Evolutionary conservation across 495 filamentous ascomycete genomes (phyloP).

Genomic region (Xylaria flabelliformis): DNA sequence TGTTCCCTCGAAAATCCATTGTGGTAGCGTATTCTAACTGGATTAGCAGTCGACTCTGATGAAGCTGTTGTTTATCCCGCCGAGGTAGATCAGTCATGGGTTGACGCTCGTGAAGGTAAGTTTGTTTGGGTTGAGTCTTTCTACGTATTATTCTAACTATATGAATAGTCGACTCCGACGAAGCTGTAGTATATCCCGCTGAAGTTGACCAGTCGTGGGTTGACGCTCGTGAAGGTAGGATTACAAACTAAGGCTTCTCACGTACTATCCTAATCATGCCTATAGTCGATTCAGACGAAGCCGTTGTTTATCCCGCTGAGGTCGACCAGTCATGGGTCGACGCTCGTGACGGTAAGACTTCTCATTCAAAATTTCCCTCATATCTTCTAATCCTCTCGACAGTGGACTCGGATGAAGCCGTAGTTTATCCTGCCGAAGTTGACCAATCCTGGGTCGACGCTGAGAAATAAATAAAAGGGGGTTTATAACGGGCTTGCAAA

Average conservation of each 20-base stretch:
- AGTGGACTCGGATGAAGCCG: constrained; percentile 3
- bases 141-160: not conserved
- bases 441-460: not conserved
- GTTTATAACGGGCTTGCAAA: not conserved
- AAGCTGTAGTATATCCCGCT: not conserved
- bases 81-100: not conserved
- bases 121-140: not conserved
- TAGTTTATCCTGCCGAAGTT: not conserved
- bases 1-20: not conserved
- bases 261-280: not conserved
- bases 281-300: not conserved
- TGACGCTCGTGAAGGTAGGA: constrained; percentile 1
- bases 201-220: constrained; percentile 7
- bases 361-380: not conserved
- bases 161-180: not conserved
- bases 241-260: not conserved
- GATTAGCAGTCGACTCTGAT: not conserved
- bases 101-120: not conserved
- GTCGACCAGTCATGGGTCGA: not conserved
- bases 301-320: not conserved
- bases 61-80: constrained; percentile 1
- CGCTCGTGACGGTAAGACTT: not conserved
- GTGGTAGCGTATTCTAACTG: not conserved
- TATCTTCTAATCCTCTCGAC: not conserved
- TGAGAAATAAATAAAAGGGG: not conserved